These are phyloP conservation scores for Eucalyptus paniculata DNA, from an alignment of 345 rosid species.

Conservation along the genomic window DNA sequence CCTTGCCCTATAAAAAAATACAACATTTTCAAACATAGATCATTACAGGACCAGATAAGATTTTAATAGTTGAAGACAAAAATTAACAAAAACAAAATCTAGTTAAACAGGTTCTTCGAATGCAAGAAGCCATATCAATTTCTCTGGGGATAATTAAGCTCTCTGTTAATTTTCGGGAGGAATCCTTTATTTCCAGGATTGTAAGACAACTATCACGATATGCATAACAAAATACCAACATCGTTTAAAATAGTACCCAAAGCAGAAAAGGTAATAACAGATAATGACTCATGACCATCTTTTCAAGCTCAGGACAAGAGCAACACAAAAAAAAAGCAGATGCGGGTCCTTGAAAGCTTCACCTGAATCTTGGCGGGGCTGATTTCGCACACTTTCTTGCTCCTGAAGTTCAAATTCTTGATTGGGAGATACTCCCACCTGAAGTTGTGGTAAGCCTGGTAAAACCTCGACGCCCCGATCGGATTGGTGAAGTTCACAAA, in stretches of 20 bases:
- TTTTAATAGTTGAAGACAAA: not conserved
- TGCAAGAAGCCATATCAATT: not conserved
- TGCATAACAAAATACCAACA: not conserved
- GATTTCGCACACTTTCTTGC: conserved; percentile 25
- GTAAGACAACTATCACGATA: not conserved
- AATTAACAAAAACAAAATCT: not conserved
- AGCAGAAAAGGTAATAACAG: not conserved
- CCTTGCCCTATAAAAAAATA: not conserved
- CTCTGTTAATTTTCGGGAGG: not conserved
- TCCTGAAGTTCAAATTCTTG: not conserved
- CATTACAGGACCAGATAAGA: not conserved
- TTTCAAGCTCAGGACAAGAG: not conserved
- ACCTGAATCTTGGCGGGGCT: conserved; percentile 33
- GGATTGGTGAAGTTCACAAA: conserved; percentile 36
- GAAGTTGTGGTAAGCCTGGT: conserved; percentile 12
- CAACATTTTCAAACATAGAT: not conserved
- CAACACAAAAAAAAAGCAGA: no score
- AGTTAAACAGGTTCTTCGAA: not conserved
- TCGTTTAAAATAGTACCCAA: not conserved
- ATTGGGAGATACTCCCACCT: conserved; percentile 22
- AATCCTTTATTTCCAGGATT: not conserved
- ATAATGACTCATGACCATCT: not conserved
- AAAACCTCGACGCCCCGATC: conserved; percentile 12
- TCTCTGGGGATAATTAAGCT: not conserved
- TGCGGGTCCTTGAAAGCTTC: not conserved